Evolutionary conservation across 352 stramenopile genomes (phyloP).

Genomic region (Pilasporangium apinafurcum): DNA sequence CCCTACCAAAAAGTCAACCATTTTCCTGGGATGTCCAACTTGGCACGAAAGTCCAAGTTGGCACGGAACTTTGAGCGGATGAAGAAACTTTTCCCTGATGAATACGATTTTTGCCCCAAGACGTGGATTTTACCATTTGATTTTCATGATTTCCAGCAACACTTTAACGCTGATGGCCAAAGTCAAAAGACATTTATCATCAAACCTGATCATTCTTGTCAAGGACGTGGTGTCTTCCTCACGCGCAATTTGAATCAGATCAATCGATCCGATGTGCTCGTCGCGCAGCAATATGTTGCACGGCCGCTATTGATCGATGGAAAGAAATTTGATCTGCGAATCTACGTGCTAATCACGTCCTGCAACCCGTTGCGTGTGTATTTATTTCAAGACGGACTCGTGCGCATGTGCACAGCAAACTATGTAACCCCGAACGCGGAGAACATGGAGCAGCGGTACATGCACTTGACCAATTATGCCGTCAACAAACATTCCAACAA

Average conservation of each 20-base stretch:
- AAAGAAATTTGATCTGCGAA: constrained; percentile 92
- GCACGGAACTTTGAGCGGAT: constrained; percentile 95
- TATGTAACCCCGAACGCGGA: constrained; percentile 80
- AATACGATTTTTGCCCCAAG: constrained; percentile 93
- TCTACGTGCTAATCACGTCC: constrained; percentile 90
- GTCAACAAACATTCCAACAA: constrained; percentile 90
- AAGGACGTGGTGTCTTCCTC: constrained; percentile 93
- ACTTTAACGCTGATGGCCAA: constrained; percentile 88
- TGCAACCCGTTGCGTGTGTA: constrained; percentile 85
- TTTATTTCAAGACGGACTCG: constrained; percentile 88
- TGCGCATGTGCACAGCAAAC: constrained; percentile 85
- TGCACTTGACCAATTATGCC: constrained; percentile 92
- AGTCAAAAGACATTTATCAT: constrained; percentile 93
- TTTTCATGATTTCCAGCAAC: constrained; percentile 86
- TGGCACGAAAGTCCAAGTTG: constrained; percentile 94
- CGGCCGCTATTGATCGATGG: constrained; percentile 70
- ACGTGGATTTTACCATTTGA: constrained; percentile 97
- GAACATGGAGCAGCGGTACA: constrained; percentile 86
- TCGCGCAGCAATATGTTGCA: constrained; percentile 85
- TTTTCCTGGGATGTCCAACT: constrained; percentile 93
- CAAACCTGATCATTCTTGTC: constrained; percentile 89
- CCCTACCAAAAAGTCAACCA: constrained; percentile 95
- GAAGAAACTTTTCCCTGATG: constrained; percentile 90
- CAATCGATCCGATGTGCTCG: constrained; percentile 76
- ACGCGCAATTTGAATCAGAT: constrained; percentile 89